These are phyloP conservation scores for Plantago ovata DNA, from an alignment of 257 asterid genomes.

Conservation along the genomic window DNA sequence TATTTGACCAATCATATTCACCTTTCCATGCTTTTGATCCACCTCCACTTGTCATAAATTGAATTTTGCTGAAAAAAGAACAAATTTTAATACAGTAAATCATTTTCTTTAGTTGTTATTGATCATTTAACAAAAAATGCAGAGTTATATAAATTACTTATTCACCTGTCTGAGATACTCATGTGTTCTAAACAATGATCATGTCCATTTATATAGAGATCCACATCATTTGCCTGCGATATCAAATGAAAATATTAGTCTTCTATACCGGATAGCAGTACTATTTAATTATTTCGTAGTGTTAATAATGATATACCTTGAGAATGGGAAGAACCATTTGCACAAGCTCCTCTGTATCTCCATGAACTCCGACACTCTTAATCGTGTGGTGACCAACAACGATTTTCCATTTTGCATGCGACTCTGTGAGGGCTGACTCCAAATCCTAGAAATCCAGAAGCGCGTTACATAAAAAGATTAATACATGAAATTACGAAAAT, in stretches of 20 bases:
- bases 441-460: constrained; percentile 41
- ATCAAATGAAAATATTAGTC: too few relatives aligned
- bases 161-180: constrained; percentile 32
- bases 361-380: constrained; percentile 63
- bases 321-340: constrained; percentile 54
- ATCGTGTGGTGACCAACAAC: constrained; percentile 77
- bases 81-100: not conserved
- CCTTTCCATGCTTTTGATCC: constrained; percentile 48
- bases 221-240: constrained; percentile 38
- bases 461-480: not conserved
- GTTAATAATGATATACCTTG: constrained; percentile 39
- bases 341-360: constrained; percentile 46
- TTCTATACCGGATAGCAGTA: too few relatives aligned
- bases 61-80: constrained; percentile 24
- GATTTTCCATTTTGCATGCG: constrained; percentile 67
- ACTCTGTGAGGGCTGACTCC: constrained; percentile 41
- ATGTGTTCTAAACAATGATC: constrained; percentile 48
- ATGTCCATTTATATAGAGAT: constrained; percentile 50
- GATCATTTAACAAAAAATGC: not conserved
- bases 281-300: not conserved
- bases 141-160: not conserved
- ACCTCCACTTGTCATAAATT: constrained; percentile 43
- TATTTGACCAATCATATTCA: constrained; percentile 17
- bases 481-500: not conserved
- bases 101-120: not conserved